Conservation (phyloP, 2,329 filamentous ascomycete genomes). For the Epichloe scottii region DNA sequence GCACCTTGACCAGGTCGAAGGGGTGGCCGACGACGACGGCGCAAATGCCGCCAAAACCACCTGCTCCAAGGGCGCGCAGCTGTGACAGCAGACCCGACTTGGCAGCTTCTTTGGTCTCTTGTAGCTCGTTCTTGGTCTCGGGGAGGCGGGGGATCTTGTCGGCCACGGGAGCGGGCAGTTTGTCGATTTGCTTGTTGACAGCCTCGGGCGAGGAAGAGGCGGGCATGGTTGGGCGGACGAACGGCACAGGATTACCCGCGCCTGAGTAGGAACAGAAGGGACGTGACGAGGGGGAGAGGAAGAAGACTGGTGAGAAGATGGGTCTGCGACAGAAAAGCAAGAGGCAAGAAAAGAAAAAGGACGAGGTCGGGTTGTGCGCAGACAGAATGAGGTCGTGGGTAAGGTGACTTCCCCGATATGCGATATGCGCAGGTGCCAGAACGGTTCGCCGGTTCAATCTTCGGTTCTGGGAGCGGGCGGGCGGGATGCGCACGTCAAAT, state of each 20-base stretch:
- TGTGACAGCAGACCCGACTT: constrained; percentile 31
- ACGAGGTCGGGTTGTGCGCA: neutral
- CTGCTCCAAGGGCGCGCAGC: constrained; percentile 73
- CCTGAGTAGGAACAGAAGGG: neutral
- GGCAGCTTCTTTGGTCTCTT: constrained; percentile 25
- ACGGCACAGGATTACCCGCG: neutral
- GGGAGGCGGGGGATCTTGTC: constrained; percentile 33
- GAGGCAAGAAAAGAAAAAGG: neutral
- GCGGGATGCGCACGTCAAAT: too few species aligned
- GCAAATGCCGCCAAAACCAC: constrained; percentile 86
- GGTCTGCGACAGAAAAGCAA: neutral
- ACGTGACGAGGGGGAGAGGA: neutral
- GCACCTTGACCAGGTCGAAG: constrained; percentile 96
- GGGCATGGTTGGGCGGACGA: neutral
- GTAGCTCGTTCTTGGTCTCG: constrained; percentile 26
- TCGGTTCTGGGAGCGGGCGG: too few species aligned
- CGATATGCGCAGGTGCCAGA: neutral
- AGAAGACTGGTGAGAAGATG: neutral
- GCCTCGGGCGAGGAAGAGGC: constrained; percentile 11
- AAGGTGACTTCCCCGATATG: constrained; percentile 1
- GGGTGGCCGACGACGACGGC: constrained; percentile 92
- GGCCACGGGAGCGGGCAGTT: constrained; percentile 21
- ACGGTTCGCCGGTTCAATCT: neutral
- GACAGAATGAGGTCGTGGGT: constrained; percentile 1
- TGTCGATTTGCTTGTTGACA: constrained; percentile 11